A percentile compares a stretch with the other conserved stretches of the same genome.
Evolutionary conservation across 2,329 filamentous ascomycete genomes (phyloP).

Genomic region (Sarocladium kiliense): DNA sequence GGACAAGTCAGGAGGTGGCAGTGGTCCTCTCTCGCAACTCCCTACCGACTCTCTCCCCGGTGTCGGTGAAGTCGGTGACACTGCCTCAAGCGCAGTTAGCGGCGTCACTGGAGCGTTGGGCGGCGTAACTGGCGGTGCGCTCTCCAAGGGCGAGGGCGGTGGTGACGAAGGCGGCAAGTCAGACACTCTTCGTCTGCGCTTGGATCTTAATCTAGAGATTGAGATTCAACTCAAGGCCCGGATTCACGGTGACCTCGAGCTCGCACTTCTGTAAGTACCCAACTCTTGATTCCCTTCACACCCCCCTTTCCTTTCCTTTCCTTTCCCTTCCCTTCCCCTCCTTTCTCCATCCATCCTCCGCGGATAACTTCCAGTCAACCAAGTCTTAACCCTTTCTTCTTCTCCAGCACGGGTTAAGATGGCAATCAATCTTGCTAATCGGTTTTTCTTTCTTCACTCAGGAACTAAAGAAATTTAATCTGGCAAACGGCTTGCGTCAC

Average conservation of each 20-base stretch:
- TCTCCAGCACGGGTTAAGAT: slow-evolving; percentile 9
- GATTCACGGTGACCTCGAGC: slow-evolving; percentile 77
- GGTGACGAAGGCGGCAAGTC: slow-evolving; percentile 39
- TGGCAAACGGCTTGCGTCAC: background rate
- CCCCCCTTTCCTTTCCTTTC: slow-evolving; percentile 7
- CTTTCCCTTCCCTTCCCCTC: slow-evolving; percentile 11
- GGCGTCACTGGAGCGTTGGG: slow-evolving; percentile 37
- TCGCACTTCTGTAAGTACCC: slow-evolving; percentile 57
- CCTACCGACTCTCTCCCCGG: slow-evolving; percentile 17
- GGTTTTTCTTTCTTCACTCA: slow-evolving; percentile 4
- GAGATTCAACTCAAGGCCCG: slow-evolving; percentile 82
- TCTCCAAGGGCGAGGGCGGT: slow-evolving; percentile 28
- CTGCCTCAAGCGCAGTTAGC: slow-evolving; percentile 30
- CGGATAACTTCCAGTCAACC: slow-evolving; percentile 1
- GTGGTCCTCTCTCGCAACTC: slow-evolving; percentile 30
- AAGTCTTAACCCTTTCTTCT: slow-evolving; percentile 8
- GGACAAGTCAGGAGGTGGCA: slow-evolving; percentile 15
- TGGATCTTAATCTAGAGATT: slow-evolving; percentile 78
- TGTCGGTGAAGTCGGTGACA: slow-evolving; percentile 29
- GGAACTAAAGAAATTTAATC: slow-evolving; percentile 7
- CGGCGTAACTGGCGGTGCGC: slow-evolving; percentile 30
- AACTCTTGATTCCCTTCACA: background rate
- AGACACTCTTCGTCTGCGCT: slow-evolving; percentile 57
- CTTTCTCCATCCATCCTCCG: background rate
- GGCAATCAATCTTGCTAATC: slow-evolving; percentile 8